Percentiles rank a stretch among this genome's conserved stretches.
Conservation (phyloP, 108 stramenopile genomes). For the Fragilaria crotonensis region DNA sequence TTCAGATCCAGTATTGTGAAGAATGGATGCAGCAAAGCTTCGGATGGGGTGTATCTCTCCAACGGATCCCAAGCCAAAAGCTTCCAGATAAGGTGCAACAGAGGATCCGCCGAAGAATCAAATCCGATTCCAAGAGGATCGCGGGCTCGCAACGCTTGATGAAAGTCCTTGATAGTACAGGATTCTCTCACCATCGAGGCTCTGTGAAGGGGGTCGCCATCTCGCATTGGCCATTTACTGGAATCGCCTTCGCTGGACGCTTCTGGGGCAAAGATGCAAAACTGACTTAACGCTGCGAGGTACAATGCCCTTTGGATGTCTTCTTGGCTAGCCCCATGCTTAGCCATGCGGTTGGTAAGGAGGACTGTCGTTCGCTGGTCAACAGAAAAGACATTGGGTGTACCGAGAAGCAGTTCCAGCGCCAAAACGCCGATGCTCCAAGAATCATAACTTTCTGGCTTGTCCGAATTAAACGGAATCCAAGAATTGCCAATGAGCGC, state of each 20-base stretch:
- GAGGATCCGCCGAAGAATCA: constrained; percentile 42
- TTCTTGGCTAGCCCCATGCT: constrained; percentile 47
- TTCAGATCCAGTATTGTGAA: constrained; percentile 33
- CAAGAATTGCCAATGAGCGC: constrained; percentile 40
- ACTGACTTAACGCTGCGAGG: constrained; percentile 75
- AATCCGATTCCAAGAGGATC: constrained; percentile 81
- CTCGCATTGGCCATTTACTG: constrained; percentile 53
- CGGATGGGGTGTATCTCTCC: constrained; percentile 52
- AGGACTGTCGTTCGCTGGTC: constrained; percentile 88
- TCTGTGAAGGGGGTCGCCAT: constrained; percentile 65
- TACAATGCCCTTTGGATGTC: constrained; percentile 64
- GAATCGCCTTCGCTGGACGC: constrained; percentile 11
- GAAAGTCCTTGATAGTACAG: constrained; percentile 75
- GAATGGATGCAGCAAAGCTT: constrained; percentile 72
- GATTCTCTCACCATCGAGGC: constrained; percentile 37
- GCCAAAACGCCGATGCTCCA: constrained; percentile 84
- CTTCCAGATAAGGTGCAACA: constrained; percentile 75
- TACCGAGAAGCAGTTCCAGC: constrained; percentile 87
- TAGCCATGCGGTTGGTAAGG: constrained; percentile 57
- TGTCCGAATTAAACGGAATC: constrained; percentile 44
- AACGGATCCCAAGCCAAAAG: constrained; percentile 68
- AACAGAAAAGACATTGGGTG: constrained; percentile 90
- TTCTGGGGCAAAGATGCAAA: constrained; percentile 75
- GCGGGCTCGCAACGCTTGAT: constrained; percentile 59
- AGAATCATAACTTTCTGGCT: constrained; percentile 70